Percentiles rank a stretch among this genome's conserved stretches.
These are phyloP conservation scores for Fusarium continuum DNA, from an alignment of 2,329 filamentous ascomycete genomes.

Conservation along the genomic window DNA sequence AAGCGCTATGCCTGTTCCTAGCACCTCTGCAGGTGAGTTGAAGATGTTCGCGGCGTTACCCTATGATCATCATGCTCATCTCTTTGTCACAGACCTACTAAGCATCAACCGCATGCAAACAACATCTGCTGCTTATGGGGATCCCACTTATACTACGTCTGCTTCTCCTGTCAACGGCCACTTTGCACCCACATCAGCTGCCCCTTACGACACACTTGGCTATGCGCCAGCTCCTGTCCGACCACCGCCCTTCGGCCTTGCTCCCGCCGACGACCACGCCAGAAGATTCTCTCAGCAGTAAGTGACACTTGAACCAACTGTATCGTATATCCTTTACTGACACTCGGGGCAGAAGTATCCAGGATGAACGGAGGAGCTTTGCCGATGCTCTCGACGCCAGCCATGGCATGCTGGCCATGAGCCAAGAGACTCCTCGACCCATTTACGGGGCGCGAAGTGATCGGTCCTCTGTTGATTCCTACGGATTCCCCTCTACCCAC, in stretches of 20 bases:
- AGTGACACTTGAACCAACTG: slow-evolving; percentile 56
- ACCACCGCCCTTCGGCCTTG: slow-evolving; percentile 63
- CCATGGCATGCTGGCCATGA: slow-evolving; percentile 94
- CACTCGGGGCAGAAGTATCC: slow-evolving; percentile 34
- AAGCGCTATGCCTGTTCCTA: slow-evolving; percentile 74
- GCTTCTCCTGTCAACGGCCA: slow-evolving; percentile 72
- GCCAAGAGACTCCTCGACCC: slow-evolving; percentile 91
- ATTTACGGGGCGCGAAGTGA: slow-evolving; percentile 79
- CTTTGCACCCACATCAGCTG: slow-evolving; percentile 71
- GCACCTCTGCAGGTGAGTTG: slow-evolving; percentile 73
- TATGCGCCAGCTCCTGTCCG: slow-evolving; percentile 74
- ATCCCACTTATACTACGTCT: slow-evolving; percentile 72
- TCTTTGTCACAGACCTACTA: slow-evolving; percentile 78
- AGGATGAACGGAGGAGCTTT: slow-evolving; percentile 72
- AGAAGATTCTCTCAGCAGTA: slow-evolving; percentile 87
- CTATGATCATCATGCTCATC: slow-evolving; percentile 58
- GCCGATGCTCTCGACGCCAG: slow-evolving; percentile 92
- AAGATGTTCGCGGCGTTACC: background rate
- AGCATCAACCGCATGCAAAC: slow-evolving; percentile 71
- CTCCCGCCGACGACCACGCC: slow-evolving; percentile 63
- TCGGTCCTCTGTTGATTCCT: slow-evolving; percentile 82
- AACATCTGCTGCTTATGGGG: slow-evolving; percentile 73
- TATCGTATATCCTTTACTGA: slow-evolving; percentile 7
- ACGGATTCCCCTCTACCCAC: slow-evolving; percentile 87
- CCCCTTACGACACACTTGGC: slow-evolving; percentile 78